These are phyloP conservation scores for Pseudoneurospora amorphoporcata DNA, from an alignment of 495 filamentous ascomycete genomes.

Conservation along the genomic window DNA sequence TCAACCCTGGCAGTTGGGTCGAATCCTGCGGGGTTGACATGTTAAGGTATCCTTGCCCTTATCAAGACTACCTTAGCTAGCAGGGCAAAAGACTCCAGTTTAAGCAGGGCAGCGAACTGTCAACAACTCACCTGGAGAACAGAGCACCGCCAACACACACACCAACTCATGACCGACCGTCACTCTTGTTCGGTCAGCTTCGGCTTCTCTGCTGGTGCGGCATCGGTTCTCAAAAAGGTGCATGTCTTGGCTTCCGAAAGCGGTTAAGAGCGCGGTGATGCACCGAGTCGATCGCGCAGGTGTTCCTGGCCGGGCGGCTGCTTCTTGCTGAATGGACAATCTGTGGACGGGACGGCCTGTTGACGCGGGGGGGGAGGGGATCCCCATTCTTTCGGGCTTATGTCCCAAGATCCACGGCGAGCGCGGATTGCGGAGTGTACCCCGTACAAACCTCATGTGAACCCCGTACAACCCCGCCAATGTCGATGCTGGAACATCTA, in stretches of 20 bases:
- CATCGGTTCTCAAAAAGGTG: not conserved
- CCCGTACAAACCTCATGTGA: not conserved
- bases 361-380: not conserved
- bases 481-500: not conserved
- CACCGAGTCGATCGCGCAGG: not conserved
- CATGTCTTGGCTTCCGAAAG: not conserved
- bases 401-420: not conserved
- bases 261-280: not conserved
- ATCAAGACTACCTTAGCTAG: not conserved
- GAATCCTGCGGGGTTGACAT: not conserved
- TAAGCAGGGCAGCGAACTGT: not conserved
- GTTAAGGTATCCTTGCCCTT: not conserved
- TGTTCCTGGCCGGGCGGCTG: not conserved
- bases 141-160: not conserved
- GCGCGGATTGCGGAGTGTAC: not conserved
- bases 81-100: not conserved
- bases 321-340: not conserved
- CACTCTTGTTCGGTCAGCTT: not conserved
- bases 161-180: not conserved
- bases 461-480: not conserved
- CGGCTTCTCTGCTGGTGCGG: not conserved
- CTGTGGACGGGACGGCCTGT: not conserved
- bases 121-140: not conserved
- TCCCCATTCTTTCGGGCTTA: not conserved
- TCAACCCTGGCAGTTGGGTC: not conserved